Conservation (phyloP, 2,329 filamentous ascomycete genomes). For the Beauveria sp. region DNA sequence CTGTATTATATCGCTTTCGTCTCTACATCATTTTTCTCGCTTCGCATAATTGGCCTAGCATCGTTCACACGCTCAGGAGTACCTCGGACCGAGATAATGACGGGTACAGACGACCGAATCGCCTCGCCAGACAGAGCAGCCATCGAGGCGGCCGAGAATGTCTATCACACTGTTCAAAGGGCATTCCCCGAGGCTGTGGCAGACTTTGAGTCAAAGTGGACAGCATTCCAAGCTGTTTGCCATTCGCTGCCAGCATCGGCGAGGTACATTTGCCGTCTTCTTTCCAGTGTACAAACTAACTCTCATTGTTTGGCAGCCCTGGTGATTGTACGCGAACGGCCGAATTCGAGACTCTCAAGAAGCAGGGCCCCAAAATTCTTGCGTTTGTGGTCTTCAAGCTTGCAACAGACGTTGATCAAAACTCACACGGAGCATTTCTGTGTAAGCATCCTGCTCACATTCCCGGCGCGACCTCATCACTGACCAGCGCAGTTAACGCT, state of each 20-base stretch:
- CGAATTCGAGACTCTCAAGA: conserved; percentile 4
- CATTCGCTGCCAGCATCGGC: conserved; percentile 3
- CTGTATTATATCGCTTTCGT: background rate
- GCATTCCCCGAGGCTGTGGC: conserved; percentile 2
- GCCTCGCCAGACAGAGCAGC: background rate
- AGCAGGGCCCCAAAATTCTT: conserved; percentile 8
- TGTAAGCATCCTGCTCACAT: background rate
- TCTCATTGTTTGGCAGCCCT: background rate
- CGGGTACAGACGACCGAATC: background rate
- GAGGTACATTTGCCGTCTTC: background rate
- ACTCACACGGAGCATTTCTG: conserved; percentile 1
- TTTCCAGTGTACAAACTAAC: background rate
- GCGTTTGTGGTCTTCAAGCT: conserved; percentile 3
- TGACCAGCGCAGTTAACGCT: conserved; percentile 5
- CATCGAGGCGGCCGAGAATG: background rate
- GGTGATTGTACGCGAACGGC: background rate
- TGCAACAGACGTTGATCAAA: background rate
- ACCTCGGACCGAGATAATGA: background rate
- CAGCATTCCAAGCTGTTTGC: conserved; percentile 4
- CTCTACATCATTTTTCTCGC: background rate
- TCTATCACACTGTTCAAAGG: conserved; percentile 5
- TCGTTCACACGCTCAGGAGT: background rate
- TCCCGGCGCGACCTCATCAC: background rate
- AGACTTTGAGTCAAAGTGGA: conserved; percentile 8
- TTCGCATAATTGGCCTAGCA: background rate